Base-by-base conservation (phyloP, 2,329 filamentous ascomycete genomes). In the Neurospora sp. region DNA sequence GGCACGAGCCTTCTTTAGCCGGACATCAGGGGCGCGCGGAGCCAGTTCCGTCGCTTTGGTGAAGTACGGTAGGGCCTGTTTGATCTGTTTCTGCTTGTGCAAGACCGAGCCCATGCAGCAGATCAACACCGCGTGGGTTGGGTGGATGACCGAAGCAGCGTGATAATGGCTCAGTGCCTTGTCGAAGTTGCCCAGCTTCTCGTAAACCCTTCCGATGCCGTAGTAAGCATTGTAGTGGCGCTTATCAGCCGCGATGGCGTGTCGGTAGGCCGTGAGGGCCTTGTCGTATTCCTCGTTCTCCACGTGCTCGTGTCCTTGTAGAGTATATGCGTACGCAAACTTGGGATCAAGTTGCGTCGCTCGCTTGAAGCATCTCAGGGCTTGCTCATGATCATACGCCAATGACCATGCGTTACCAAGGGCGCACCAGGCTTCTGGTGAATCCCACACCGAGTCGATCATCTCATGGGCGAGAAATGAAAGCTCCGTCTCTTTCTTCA, bases 151-250 rank as follows among this genome's bases (percentile, higher is more conserved):
- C 13, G 93, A 90, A 1, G 96, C 96, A 23, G 93, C 91, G 71
- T 93, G 89, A 83, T 96, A 99, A 81, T 99, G 95, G 70, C 90
- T 90, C 77, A 96, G 92, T 1, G 96, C 95, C 78, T 96, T 93
- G 72, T 97, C 93, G 75, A 93, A 94, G 78, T 93, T 94, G 77
- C 93, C 94, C 76, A 96, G 87, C 77, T 94, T 95, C 79, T 97
- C 93, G 76, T 95, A 96, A 1, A 97, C 93, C 71, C 87, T 85
- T 38, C 89, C 89, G 70, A 91, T 89, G 74, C 96, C 96, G 78
- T 98, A 99, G 87, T 96, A 98, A n/a, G 95, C 96, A 78, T 97
- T 97, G 83, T 98, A 99, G 78, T 97, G 95, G 23, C 95, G 89
- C 69, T 87, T 89, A 77, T 99, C 94, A 0, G 93, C 93, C 66